phyloP scores from a whole-genome alignment of 148 eudicot species.

The Selenicereus undatus region DNA sequence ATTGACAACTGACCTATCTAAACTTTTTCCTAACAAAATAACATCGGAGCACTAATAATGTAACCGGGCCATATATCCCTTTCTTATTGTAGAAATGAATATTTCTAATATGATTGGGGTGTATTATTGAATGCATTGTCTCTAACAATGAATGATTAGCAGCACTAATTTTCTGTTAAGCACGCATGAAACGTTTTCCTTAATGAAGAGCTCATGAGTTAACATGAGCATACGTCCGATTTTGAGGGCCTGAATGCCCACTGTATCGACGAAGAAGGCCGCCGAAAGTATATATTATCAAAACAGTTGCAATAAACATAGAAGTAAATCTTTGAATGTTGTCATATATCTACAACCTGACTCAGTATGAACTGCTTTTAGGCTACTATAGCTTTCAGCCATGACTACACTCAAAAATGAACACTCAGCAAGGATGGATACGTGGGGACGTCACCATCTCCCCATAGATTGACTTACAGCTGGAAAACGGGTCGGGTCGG shows the following conservation, averaged over 20 bases:
- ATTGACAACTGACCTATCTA: too few species aligned
- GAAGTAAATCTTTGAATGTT: neutral
- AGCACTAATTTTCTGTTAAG: neutral
- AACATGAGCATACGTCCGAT: neutral
- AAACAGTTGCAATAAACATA: too few species aligned
- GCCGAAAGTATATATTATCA: neutral
- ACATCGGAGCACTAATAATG: too few species aligned
- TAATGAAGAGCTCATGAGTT: neutral
- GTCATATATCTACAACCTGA: neutral
- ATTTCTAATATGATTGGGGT: neutral
- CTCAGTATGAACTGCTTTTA: neutral
- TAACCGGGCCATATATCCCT: too few species aligned
- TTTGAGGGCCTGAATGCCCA: neutral
- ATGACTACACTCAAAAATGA: neutral
- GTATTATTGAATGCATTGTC: too few species aligned
- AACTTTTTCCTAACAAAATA: too few species aligned
- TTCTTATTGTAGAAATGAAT: neutral
- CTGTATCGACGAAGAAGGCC: neutral
- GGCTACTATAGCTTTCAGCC: neutral
- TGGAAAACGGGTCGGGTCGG: too few species aligned
- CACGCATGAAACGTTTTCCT: neutral
- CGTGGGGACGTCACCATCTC: neutral
- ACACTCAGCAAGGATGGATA: neutral
- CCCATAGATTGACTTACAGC: too few species aligned
- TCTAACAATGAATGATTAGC: too few species aligned